Percentiles rank a stretch among this genome's conserved stretches.
Evolutionary conservation across 2,329 filamentous ascomycete species (phyloP).

Genomic region (Cordyceps farinosa): DNA sequence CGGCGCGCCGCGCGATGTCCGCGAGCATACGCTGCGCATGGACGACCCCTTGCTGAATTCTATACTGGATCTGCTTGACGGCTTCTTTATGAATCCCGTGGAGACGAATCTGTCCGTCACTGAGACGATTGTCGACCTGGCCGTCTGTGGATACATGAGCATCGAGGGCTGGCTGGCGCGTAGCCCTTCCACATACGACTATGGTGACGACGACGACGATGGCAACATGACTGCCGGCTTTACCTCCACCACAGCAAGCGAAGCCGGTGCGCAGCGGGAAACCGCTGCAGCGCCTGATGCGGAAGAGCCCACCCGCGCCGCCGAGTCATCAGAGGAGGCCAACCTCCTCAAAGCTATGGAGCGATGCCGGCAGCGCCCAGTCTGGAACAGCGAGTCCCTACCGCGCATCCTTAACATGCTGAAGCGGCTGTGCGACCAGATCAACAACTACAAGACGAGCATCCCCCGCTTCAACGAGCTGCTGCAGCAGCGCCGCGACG

Average conservation of each 20-base stretch:
- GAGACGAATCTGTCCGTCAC: slow-evolving; percentile 89
- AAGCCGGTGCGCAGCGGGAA: not conserved
- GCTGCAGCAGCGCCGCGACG: slow-evolving; percentile 61
- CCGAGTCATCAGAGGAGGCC: slow-evolving; percentile 24
- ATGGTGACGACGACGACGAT: slow-evolving; percentile 44
- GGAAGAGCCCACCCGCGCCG: not conserved
- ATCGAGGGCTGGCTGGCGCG: slow-evolving; percentile 89
- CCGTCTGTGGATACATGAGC: slow-evolving; percentile 77
- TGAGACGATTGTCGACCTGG: slow-evolving; percentile 75
- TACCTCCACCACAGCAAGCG: slow-evolving; percentile 8
- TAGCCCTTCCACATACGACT: slow-evolving; percentile 62
- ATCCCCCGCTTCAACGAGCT: slow-evolving; percentile 72
- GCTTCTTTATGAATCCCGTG: slow-evolving; percentile 85
- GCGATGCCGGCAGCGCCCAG: slow-evolving; percentile 50
- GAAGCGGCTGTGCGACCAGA: slow-evolving; percentile 57
- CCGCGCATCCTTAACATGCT: slow-evolving; percentile 56
- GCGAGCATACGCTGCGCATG: slow-evolving; percentile 57
- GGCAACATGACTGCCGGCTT: slow-evolving; percentile 17
- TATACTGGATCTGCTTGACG: slow-evolving; percentile 66
- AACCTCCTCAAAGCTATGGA: slow-evolving; percentile 45
- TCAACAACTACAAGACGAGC: slow-evolving; percentile 36
- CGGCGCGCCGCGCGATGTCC: slow-evolving; percentile 58
- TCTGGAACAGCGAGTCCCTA: slow-evolving; percentile 48
- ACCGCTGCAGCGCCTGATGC: not conserved
- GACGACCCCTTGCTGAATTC: slow-evolving; percentile 63